Conservation (phyloP, 2,329 filamentous ascomycete genomes). For the Teratosphaeria zuluensis region DNA sequence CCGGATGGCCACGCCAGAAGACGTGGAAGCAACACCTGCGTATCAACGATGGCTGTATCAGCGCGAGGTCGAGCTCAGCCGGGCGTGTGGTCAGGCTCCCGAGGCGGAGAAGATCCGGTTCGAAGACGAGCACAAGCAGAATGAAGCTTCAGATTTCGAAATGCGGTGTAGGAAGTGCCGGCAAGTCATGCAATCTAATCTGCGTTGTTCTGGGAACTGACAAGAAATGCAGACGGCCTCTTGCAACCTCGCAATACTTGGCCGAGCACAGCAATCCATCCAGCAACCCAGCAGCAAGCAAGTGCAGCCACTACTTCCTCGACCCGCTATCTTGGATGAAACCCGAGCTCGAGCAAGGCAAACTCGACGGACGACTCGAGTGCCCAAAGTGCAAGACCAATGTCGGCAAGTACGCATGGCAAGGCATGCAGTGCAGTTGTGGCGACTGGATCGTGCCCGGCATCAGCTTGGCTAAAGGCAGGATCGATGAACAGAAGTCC, state of each 20-base stretch:
- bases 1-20: constrained; percentile 69
- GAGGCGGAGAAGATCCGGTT: constrained; percentile 68
- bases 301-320: constrained; percentile 80
- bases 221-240: constrained; percentile 37
- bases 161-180: constrained; percentile 89
- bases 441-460: constrained; percentile 83
- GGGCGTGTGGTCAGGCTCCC: constrained; percentile 70
- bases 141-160: constrained; percentile 42
- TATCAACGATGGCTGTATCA: constrained; percentile 75
- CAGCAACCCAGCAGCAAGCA: constrained; percentile 10
- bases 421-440: constrained; percentile 87
- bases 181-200: constrained; percentile 30
- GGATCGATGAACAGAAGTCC: constrained; percentile 59
- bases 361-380: constrained; percentile 71
- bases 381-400: constrained; percentile 81
- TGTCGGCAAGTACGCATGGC: constrained; percentile 91
- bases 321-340: constrained; percentile 96
- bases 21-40: constrained; percentile 57
- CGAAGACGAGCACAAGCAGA: constrained; percentile 52
- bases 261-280: constrained; percentile 45
- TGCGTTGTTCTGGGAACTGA: background rate
- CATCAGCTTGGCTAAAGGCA: constrained; percentile 73
- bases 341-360: constrained; percentile 67
- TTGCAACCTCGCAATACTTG: constrained; percentile 60
- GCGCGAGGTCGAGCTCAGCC: constrained; percentile 54